These are phyloP conservation scores for Pharnaceum exiguum DNA, from an alignment of 148 eudicot species.

Conservation along the genomic window DNA sequence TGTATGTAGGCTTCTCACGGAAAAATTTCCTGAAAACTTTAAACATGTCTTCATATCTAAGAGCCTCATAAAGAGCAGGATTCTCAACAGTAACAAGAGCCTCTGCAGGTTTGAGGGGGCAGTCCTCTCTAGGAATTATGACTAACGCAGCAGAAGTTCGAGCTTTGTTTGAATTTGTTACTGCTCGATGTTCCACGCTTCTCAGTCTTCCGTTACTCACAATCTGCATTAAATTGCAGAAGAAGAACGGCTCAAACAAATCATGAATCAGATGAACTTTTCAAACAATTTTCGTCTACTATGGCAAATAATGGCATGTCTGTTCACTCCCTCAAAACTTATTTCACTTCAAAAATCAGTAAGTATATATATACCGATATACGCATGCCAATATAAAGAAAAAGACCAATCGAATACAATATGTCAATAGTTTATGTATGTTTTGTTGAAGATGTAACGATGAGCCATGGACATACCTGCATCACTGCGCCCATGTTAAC, in stretches of 20 bases:
- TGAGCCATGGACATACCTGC: too few relatives aligned
- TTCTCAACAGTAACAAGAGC: neutral
- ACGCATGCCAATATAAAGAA: too few relatives aligned
- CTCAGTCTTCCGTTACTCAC: neutral
- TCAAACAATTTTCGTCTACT: neutral
- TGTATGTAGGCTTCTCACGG: neutral
- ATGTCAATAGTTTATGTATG: too few relatives aligned
- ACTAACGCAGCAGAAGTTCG: neutral
- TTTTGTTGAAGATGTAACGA: too few relatives aligned
- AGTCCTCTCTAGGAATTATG: neutral
- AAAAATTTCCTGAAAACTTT: neutral
- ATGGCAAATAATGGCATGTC: too few relatives aligned
- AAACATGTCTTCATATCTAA: neutral
- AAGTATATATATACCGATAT: too few relatives aligned
- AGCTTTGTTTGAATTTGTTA: neutral
- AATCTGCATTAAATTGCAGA: neutral
- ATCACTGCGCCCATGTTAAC: slow-evolving; percentile 29
- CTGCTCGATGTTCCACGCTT: neutral
- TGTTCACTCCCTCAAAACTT: too few relatives aligned
- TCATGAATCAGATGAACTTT: neutral
- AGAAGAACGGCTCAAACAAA: too few relatives aligned
- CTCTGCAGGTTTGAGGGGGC: neutral
- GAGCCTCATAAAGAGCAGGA: neutral
- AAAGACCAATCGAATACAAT: too few relatives aligned
- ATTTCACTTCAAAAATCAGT: too few relatives aligned